Conservation (phyloP, 2,329 filamentous ascomycete species). For the Fusarium sp. region DNA sequence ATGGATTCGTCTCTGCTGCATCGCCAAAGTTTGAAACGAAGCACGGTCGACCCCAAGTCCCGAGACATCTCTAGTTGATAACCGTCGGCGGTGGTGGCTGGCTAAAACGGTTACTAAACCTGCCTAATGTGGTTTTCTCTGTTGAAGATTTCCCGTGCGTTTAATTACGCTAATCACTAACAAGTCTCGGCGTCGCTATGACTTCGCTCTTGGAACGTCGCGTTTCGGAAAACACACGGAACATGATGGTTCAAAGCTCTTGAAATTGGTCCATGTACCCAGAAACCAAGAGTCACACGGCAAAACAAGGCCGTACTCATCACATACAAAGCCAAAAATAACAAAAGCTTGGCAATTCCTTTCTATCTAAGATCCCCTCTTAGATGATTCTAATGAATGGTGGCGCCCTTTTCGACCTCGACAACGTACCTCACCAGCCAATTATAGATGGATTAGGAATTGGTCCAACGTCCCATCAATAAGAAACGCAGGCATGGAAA, state of each 20-base stretch:
- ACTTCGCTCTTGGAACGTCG: neutral
- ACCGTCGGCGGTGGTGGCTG: conserved; percentile 8
- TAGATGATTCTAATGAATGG: neutral
- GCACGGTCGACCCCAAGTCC: conserved; percentile 29
- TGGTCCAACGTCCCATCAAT: conserved; percentile 12
- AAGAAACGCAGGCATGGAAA: conserved; percentile 5
- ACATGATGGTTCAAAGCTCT: conserved; percentile 13
- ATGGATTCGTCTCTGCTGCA: conserved; percentile 1
- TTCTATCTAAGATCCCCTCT: conserved; percentile 6
- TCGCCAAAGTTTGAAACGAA: conserved; percentile 20
- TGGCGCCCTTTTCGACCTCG: neutral
- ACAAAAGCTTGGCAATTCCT: conserved; percentile 24
- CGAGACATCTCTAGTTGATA: conserved; percentile 14
- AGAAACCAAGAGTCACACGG: neutral
- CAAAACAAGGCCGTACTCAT: neutral
- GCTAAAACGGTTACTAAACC: conserved; percentile 23
- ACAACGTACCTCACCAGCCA: conserved; percentile 1
- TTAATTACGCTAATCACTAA: neutral
- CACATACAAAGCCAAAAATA: neutral
- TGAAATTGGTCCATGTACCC: neutral
- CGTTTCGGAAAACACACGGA: conserved; percentile 16
- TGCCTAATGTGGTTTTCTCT: conserved; percentile 15
- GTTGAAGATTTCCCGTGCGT: neutral
- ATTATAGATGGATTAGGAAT: conserved; percentile 6
- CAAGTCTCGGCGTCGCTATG: neutral